phyloP scores from a whole-genome alignment of 805 yeast genomes.

The Nakazawaea wyomingensis region DNA sequence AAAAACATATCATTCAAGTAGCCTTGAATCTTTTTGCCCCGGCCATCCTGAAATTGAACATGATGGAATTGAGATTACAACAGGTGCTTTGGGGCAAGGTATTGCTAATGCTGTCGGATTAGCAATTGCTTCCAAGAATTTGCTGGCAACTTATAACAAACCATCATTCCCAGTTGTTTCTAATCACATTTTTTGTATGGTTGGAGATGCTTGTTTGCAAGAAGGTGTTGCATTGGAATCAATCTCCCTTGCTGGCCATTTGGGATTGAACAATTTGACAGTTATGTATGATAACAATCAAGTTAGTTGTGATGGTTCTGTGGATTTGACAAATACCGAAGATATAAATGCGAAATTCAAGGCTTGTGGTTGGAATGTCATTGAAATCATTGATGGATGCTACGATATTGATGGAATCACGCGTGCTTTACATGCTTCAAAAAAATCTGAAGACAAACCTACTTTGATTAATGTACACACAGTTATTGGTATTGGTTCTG shows the following conservation, averaged over 20 bases:
- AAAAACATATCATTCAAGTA: constrained; percentile 26
- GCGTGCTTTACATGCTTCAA: constrained; percentile 30
- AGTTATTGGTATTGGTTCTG: constrained; percentile 29
- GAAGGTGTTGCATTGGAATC: constrained; percentile 37
- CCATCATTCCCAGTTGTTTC: constrained; percentile 26
- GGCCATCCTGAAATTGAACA: constrained; percentile 38
- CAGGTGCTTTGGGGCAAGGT: constrained; percentile 40
- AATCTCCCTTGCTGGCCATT: constrained; percentile 33
- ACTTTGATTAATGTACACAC: constrained; percentile 31
- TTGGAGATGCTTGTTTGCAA: constrained; percentile 37
- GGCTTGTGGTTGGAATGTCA: constrained; percentile 32
- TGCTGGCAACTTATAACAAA: constrained; percentile 29
- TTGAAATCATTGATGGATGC: constrained; percentile 29
- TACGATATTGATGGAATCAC: constrained; percentile 25
- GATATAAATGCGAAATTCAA: constrained; percentile 27
- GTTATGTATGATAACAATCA: constrained; percentile 34
- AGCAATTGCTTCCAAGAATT: constrained; percentile 32
- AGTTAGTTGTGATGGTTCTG: constrained; percentile 32
- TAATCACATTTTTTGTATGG: constrained; percentile 28
- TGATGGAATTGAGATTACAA: constrained; percentile 33
- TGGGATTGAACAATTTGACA: constrained; percentile 30
- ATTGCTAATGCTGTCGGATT: constrained; percentile 34
- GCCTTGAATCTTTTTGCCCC: constrained; percentile 25
- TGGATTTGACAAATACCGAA: constrained; percentile 29
- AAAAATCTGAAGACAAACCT: constrained; percentile 25